Evolutionary conservation across 768 basidiomycete species (phyloP), one percentile per base, ranked within the genome.

Genomic region (Lentinula sp.): DNA sequence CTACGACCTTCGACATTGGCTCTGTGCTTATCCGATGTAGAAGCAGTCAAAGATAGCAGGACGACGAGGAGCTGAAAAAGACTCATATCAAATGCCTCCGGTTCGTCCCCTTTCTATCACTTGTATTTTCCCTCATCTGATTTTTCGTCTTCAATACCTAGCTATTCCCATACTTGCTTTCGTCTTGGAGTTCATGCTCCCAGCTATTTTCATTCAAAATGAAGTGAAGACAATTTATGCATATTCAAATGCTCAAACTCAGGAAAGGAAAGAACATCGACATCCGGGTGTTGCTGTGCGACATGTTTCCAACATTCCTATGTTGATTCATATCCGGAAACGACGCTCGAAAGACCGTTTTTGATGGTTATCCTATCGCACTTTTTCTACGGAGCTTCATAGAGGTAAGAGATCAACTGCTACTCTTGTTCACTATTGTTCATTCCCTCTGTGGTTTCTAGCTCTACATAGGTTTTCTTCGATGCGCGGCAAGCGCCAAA

Each of bases 271-370:
- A 74, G 33, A 42, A 64, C 23, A 68, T 82, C 7, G 81, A 82
- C 46, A 23, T 67, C 81, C 8, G 81, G 76, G 5, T 80, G 79
- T 62, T 79, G 78, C 63, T 72, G 79, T 81, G 61, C 61, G 75
- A 23, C 3, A 23, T 23, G 23, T 23, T 23, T 23, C 23, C 66
- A 37, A 6, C 15, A 15, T 43, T 13, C 37, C 57, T 23, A 23
- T 23, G 23, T 23, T 23, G 23, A 23, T 23, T 23, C 23, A 23
- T 12, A 77, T 77, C 79, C 53, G 80, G 80, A 0, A 76, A 71
- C 48, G 80, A 81, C 57, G 67, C 72, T 15, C 70, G 79, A 33
- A 78, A 74, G 64, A 77, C 69, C 2, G 68, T 74, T 13, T 68
- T 65, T 3, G 81, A 82, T 45, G 79, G 81, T 5, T 81, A 69